Evolutionary conservation across 2,329 filamentous ascomycete genomes (phyloP).

Genomic region (Neopestalotiopsis sp.): DNA sequence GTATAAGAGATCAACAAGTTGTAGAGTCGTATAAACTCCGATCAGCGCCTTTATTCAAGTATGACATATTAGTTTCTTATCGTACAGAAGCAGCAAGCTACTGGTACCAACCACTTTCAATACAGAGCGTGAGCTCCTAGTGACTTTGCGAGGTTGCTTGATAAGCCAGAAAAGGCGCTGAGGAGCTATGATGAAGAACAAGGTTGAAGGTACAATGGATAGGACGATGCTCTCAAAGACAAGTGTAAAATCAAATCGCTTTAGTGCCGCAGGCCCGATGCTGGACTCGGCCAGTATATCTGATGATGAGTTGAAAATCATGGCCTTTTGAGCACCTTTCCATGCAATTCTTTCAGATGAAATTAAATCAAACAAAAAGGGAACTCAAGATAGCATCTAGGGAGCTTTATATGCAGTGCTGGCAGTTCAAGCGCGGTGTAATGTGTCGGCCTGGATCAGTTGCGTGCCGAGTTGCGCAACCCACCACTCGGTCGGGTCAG

Average conservation of each 20-base stretch:
- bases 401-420: neutral
- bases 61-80: neutral
- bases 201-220: neutral
- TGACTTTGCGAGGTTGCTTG: slow-evolving; percentile 3
- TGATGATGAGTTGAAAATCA: neutral
- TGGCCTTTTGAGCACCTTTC: neutral
- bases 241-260: neutral
- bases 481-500: neutral
- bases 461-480: neutral
- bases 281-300: neutral
- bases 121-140: neutral
- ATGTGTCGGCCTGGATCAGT: neutral
- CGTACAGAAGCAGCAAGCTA: neutral
- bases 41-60: neutral
- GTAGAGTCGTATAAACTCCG: neutral
- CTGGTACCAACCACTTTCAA: slow-evolving; percentile 17
- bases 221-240: slow-evolving; percentile 18
- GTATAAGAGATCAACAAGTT: neutral
- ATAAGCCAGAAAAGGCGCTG: slow-evolving; percentile 14
- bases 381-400: too few species aligned
- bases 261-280: neutral
- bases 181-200: slow-evolving; percentile 9
- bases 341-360: too few species aligned
- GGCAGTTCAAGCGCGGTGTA: neutral
- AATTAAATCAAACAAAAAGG: too few species aligned